Base-by-base conservation (phyloP, 345 rosid genomes). In the Pistacia integerrima region DNA sequence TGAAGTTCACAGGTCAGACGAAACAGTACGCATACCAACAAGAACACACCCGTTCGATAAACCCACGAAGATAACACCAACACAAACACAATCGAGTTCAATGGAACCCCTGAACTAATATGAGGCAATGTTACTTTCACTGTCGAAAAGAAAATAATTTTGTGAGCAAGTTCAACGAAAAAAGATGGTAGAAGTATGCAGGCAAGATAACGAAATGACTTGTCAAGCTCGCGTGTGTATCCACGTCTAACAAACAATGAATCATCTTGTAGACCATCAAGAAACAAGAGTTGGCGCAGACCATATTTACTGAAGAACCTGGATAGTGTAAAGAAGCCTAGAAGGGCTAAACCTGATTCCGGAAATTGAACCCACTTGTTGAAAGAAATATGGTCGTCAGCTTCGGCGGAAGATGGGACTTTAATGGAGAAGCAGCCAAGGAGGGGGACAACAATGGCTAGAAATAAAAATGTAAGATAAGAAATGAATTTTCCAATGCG, bases 1-100 rank as follows among this genome's bases (percentile, higher is more conserved):
- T 92, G 95, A 30, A 93, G 88, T 90, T 90, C 97, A 64, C 97
- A 93, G 22, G 98, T 93, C 79, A 90, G 38, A 73, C 94, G 79
- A 67, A 93, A 93, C 77, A 92, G 75, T 11, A 92, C 82, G 65
- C 95, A 92, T 7, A 90, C 91, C 14, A 92, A 79, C 78, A 93
- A 74, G 81, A 90, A 87, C 55, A 92, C 79, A 1, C 89, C 89
- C 2, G 93, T 92, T 44, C 97, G 83, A 66, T 94, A 92, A 63
- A 88, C 82, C 97, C 97, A 89, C 11, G 94, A 89, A 8, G 75
- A 81, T 62, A 94, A 67, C 9, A 88, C 90, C 69, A 90, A 70
- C 49, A 86, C 76, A 72, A 85, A 85, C 84, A 88, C 80, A 54
- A 89, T 59, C 48, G 87, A 83, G 62, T 89, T 88, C 83, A 86